phyloP scores from a whole-genome alignment of 2,329 filamentous ascomycete species.

The Colletotrichum tropicicola region DNA sequence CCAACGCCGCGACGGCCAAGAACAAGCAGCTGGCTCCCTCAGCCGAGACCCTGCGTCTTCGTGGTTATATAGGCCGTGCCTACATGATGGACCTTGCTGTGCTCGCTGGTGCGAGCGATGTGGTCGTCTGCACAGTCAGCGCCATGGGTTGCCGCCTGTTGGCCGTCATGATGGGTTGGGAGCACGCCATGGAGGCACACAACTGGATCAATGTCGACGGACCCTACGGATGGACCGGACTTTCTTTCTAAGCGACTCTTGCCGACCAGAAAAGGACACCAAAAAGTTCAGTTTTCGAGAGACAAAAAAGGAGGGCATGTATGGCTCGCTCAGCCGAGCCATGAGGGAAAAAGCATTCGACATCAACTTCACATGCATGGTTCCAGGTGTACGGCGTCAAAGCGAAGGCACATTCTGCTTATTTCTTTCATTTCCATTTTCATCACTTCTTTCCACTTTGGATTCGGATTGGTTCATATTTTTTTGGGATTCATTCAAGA shows the following conservation, averaged over 20 bases:
- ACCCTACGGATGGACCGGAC: conserved; percentile 67
- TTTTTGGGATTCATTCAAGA: background rate
- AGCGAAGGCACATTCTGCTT: conserved; percentile 3
- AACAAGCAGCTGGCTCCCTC: conserved; percentile 48
- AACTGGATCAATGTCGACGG: conserved; percentile 86
- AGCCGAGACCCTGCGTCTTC: conserved; percentile 68
- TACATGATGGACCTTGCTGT: conserved; percentile 85
- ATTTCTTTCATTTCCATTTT: background rate
- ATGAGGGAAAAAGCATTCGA: conserved; percentile 3
- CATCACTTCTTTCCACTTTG: no score
- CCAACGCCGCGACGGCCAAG: conserved; percentile 42
- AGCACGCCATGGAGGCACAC: conserved; percentile 66
- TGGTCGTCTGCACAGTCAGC: conserved; percentile 80
- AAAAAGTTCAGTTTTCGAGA: background rate
- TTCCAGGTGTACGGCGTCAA: conserved; percentile 24
- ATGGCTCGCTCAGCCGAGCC: conserved; percentile 13
- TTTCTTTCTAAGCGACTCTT: conserved; percentile 32
- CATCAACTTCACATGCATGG: conserved; percentile 14
- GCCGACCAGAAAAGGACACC: background rate
- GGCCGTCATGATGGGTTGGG: conserved; percentile 90
- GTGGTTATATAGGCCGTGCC: conserved; percentile 80
- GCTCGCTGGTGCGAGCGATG: conserved; percentile 72
- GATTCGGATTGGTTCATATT: no score
- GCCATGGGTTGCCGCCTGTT: conserved; percentile 77
- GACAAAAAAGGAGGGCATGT: background rate